Evolutionary conservation across 257 asterid species (phyloP).

Genomic region (Nicotiana undulata): DNA sequence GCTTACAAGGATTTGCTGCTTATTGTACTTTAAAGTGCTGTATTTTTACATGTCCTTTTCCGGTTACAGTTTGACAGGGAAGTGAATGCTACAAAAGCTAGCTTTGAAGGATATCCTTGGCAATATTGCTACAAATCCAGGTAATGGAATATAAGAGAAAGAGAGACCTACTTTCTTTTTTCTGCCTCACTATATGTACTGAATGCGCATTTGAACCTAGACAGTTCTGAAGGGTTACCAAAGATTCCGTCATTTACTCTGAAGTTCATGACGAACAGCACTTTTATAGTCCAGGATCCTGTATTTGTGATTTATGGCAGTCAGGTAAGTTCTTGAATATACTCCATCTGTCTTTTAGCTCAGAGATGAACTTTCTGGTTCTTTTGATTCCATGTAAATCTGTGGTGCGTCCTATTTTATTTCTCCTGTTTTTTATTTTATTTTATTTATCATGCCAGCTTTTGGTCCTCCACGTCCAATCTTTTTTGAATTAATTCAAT

Average conservation of each 20-base stretch:
- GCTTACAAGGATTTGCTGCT: neutral
- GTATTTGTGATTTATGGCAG: slow-evolving; percentile 56
- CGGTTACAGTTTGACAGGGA: slow-evolving; percentile 51
- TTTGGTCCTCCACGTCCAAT: neutral
- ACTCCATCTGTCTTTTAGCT: slow-evolving; percentile 11
- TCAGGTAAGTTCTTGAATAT: slow-evolving; percentile 39
- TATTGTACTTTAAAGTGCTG: slow-evolving; percentile 3
- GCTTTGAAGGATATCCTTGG: slow-evolving; percentile 76
- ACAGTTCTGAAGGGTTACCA: slow-evolving; percentile 54
- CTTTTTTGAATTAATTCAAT: slow-evolving; percentile 9
- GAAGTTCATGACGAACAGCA: slow-evolving; percentile 54
- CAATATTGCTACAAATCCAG: slow-evolving; percentile 76
- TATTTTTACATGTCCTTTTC: slow-evolving; percentile 6
- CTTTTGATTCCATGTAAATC: neutral
- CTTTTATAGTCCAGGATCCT: slow-evolving; percentile 60
- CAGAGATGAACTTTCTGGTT: neutral
- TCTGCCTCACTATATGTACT: slow-evolving; percentile 5
- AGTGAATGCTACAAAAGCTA: slow-evolving; percentile 57
- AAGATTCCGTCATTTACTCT: slow-evolving; percentile 59
- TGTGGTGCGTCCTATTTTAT: neutral
- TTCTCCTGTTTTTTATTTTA: neutral
- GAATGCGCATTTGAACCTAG: slow-evolving; percentile 16
- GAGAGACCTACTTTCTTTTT: slow-evolving; percentile 7
- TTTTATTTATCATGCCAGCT: neutral
- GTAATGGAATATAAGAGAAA: slow-evolving; percentile 27